phyloP scores from a whole-genome alignment of 2,329 filamentous ascomycete species.

The Juglanconis sp. region DNA sequence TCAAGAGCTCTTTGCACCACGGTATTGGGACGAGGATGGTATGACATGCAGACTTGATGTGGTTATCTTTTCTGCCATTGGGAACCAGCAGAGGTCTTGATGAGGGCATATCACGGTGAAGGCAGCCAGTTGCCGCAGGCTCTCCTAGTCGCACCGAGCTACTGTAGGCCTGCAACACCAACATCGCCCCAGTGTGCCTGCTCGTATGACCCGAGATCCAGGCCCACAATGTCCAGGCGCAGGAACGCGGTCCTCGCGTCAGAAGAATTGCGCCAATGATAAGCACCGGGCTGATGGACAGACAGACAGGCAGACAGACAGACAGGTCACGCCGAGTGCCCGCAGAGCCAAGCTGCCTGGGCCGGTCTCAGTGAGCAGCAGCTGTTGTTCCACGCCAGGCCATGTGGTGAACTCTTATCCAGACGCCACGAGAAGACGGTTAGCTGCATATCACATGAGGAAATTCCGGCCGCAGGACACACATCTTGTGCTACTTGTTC shows the following conservation, averaged over 20 bases:
- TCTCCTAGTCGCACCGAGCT: background rate
- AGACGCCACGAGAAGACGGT: background rate
- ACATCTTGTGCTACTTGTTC: constrained; percentile 9
- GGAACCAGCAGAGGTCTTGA: background rate
- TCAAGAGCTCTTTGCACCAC: background rate
- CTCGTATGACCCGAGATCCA: constrained; percentile 3
- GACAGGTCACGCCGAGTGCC: background rate
- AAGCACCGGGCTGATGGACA: background rate
- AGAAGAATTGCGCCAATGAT: background rate
- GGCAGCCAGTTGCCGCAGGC: background rate
- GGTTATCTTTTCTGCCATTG: background rate
- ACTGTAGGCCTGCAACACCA: constrained; percentile 6
- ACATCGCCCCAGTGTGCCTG: background rate
- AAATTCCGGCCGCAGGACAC: background rate
- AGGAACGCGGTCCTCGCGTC: constrained; percentile 5
- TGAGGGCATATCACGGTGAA: background rate
- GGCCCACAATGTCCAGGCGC: constrained; percentile 5
- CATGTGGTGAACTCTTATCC: background rate
- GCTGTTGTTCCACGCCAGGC: background rate
- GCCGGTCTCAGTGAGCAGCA: background rate
- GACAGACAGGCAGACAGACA: too few species aligned
- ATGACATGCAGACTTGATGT: background rate
- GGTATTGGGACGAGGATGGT: background rate
- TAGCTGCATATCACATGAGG: constrained; percentile 10
- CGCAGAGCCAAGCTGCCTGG: background rate